phyloP scores from a whole-genome alignment of 306 rosid species.

The Pyrus bretschneideri region DNA sequence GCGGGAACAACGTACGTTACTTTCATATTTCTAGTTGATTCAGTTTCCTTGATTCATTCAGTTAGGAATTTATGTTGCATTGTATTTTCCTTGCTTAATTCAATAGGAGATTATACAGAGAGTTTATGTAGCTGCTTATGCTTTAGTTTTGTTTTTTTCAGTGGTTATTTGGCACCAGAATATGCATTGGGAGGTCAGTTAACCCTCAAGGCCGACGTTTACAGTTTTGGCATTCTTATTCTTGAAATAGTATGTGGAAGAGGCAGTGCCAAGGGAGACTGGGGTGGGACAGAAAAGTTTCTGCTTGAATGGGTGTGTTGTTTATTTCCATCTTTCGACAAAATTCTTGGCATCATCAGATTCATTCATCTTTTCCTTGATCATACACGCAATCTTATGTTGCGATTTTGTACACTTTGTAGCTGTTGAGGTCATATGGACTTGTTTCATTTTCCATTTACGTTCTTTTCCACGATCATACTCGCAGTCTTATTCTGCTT shows the following conservation, averaged over 20 bases:
- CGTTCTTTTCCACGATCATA: slow-evolving; percentile 1
- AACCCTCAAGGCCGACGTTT: slow-evolving; percentile 82
- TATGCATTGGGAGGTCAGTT: slow-evolving; percentile 92
- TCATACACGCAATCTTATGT: background rate
- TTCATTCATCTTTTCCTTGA: background rate
- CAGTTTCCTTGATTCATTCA: background rate
- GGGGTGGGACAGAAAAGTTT: slow-evolving; percentile 47
- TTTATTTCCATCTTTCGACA: background rate
- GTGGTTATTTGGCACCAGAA: slow-evolving; percentile 97
- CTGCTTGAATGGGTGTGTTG: slow-evolving; percentile 71
- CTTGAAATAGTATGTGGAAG: slow-evolving; percentile 81
- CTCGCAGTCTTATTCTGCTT: background rate
- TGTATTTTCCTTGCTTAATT: background rate
- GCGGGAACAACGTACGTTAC: slow-evolving; percentile 93
- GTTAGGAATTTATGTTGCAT: background rate
- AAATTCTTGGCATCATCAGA: background rate
- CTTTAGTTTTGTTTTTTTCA: slow-evolving; percentile 31
- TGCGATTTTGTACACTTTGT: background rate
- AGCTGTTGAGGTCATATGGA: no score
- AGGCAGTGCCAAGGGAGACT: slow-evolving; percentile 52
- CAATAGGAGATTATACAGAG: background rate
- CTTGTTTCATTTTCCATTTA: background rate
- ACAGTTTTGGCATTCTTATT: slow-evolving; percentile 82
- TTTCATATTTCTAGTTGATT: slow-evolving; percentile 23
- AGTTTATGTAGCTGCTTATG: background rate